phyloP scores from a whole-genome alignment of 345 rosid genomes.

The Citrus hindsii region DNA sequence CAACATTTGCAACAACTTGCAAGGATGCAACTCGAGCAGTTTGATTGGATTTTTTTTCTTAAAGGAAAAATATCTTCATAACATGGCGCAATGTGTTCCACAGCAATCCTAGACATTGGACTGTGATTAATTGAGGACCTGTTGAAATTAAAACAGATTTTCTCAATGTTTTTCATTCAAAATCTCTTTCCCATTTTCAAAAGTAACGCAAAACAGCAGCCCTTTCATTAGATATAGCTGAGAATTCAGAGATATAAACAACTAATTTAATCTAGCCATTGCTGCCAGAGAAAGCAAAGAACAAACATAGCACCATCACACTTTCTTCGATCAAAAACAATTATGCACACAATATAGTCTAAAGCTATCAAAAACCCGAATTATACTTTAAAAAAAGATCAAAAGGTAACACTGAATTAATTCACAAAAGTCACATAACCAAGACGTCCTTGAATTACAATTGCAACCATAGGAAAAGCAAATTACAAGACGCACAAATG shows the following conservation, averaged over 20 bases:
- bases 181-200: conserved; percentile 5
- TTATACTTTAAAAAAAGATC: neutral
- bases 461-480: neutral
- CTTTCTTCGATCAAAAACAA: neutral
- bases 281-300: conserved; percentile 16
- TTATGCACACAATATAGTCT: conserved; percentile 6
- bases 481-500: neutral
- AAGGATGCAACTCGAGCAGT: neutral
- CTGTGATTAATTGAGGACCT: conserved; percentile 23
- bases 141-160: conserved; percentile 29
- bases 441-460: neutral
- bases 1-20: conserved; percentile 6
- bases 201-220: neutral
- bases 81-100: conserved; percentile 19
- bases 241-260: neutral
- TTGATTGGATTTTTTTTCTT: conserved; percentile 3
- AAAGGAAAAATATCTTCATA: conserved; percentile 6
- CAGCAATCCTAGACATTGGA: conserved; percentile 18
- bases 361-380: neutral
- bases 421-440: neutral
- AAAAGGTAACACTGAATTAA: neutral
- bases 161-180: conserved; percentile 24
- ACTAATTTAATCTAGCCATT: neutral
- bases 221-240: neutral
- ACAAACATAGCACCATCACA: neutral